Conservation (phyloP, 108 stramenopile genomes). For the Conticribra guillardii region DNA sequence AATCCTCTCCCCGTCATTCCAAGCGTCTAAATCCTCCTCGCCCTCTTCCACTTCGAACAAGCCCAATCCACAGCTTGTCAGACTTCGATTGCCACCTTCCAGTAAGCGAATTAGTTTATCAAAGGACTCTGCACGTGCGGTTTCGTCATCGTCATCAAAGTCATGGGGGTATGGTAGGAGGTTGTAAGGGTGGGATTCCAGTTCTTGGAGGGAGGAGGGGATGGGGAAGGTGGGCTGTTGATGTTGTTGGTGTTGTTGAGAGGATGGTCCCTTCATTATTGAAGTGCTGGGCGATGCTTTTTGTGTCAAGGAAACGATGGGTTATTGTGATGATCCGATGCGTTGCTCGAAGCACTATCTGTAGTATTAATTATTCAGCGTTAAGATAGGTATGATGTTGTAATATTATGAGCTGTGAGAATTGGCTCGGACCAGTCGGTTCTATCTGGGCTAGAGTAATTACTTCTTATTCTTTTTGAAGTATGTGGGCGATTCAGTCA, state of each 20-base stretch:
- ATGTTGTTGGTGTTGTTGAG: no score
- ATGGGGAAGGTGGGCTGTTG: conserved; percentile 72
- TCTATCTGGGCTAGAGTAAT: no score
- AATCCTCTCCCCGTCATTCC: conserved; percentile 69
- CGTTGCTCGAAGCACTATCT: no score
- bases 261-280: conserved; percentile 23
- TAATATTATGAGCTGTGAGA: no score
- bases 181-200: conserved; percentile 87
- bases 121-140: conserved; percentile 82
- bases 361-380: no score
- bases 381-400: no score
- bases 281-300: not conserved
- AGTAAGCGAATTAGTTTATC: conserved; percentile 57
- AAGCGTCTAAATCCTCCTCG: conserved; percentile 52
- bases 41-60: conserved; percentile 56
- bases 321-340: no score
- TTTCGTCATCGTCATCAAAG: conserved; percentile 88
- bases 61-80: conserved; percentile 50
- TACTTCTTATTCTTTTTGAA: no score
- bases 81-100: conserved; percentile 65
- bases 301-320: not conserved
- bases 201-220: conserved; percentile 78
- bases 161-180: conserved; percentile 86
- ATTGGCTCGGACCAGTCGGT: no score
- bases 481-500: no score